These are phyloP conservation scores for Krasilnikovozyma curviuscula DNA, from an alignment of 768 basidiomycete genomes.

Conservation along the genomic window DNA sequence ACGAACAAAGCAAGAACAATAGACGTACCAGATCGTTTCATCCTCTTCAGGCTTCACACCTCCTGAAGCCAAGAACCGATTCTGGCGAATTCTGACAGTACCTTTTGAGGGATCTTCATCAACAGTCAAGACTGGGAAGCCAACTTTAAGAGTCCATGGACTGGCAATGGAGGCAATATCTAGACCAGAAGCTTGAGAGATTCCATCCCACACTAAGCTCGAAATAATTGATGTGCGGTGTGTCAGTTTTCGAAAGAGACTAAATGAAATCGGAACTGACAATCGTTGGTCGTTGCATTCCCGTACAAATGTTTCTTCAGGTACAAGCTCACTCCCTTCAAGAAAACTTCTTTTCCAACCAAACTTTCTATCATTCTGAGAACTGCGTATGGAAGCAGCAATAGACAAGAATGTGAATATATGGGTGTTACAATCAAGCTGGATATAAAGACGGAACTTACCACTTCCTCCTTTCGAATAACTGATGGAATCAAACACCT, in stretches of 20 bases:
- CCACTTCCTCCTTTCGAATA: conserved; percentile 64
- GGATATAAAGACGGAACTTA: conserved; percentile 20
- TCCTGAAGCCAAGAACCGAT: conserved; percentile 78
- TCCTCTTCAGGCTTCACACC: conserved; percentile 61
- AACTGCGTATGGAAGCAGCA: conserved; percentile 30
- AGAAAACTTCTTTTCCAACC: conserved; percentile 73
- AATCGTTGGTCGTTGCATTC: conserved; percentile 64
- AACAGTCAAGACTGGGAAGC: conserved; percentile 70
- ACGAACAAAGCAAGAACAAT: neutral
- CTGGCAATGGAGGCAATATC: conserved; percentile 69
- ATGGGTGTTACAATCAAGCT: too few species aligned
- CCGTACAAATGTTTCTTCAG: conserved; percentile 70
- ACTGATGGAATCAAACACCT: conserved; percentile 67
- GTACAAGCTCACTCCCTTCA: conserved; percentile 75
- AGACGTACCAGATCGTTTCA: conserved; percentile 56
- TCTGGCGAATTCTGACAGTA: conserved; percentile 57
- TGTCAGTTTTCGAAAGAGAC: too few species aligned
- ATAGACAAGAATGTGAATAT: too few species aligned
- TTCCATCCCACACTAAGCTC: conserved; percentile 83
- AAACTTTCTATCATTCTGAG: conserved; percentile 79
- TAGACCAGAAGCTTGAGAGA: conserved; percentile 47
- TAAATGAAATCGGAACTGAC: too few species aligned
- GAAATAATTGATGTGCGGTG: too few species aligned
- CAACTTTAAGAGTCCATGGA: conserved; percentile 75
- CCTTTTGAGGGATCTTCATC: conserved; percentile 35